Percentiles rank a stretch among this genome's conserved stretches.
Evolutionary conservation across 305 asterid species (phyloP).

Genomic region (Fraxinus dipetala): DNA sequence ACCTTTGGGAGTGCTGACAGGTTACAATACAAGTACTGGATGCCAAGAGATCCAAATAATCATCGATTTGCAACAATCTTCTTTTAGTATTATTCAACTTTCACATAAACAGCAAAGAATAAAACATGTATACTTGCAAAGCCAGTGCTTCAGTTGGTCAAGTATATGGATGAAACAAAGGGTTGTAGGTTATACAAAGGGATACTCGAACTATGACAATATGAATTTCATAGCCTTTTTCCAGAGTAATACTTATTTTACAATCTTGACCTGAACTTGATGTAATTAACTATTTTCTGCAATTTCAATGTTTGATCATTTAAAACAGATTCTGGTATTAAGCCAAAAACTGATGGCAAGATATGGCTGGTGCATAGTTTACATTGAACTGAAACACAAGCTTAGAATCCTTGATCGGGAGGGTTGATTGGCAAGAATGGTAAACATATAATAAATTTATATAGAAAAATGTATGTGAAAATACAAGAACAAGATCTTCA

Average conservation of each 20-base stretch:
- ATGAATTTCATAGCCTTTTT: not conserved
- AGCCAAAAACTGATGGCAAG: not conserved
- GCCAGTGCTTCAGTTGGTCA: not conserved
- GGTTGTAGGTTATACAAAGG: not conserved
- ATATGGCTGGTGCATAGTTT: not conserved
- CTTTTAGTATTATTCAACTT: not conserved
- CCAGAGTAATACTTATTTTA: not conserved
- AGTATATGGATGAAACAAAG: not conserved
- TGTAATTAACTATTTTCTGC: not conserved
- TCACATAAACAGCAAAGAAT: not conserved
- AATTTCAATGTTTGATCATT: not conserved
- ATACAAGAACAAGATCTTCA: not conserved
- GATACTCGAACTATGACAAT: not conserved
- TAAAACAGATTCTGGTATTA: not conserved
- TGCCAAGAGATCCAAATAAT: not conserved
- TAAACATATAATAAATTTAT: not conserved
- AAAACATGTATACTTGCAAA: not conserved
- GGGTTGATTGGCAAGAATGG: not conserved
- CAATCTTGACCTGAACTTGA: not conserved
- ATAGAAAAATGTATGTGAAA: not conserved
- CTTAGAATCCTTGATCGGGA: not conserved
- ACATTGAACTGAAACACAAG: not conserved
- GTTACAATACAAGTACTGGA: not conserved
- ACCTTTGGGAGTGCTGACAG: not conserved
- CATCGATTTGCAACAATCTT: not conserved